A percentile compares a stretch with the other conserved stretches of the same genome.
Evolutionary conservation across 345 rosid genomes (phyloP).

Genomic region (Anastatica hierochuntica): DNA sequence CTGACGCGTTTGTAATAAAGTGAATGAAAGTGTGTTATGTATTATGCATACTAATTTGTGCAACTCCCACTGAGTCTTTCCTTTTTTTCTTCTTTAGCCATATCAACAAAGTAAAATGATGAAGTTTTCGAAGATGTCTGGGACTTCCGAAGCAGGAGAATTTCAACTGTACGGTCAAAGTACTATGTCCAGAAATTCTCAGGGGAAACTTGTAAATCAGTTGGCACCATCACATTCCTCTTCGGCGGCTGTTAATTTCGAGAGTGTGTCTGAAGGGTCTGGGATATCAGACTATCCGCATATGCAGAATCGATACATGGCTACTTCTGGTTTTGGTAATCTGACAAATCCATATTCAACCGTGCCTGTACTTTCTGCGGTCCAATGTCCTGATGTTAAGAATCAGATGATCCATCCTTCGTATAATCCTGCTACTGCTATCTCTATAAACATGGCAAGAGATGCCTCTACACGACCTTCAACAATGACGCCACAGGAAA

Average conservation of each 20-base stretch:
- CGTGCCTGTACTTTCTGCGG: slow-evolving; percentile 39
- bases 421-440: slow-evolving; percentile 35
- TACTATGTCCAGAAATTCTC: slow-evolving; percentile 31
- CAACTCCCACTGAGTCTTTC: background rate
- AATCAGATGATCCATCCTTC: slow-evolving; percentile 40
- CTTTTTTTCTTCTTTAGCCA: slow-evolving; percentile 30
- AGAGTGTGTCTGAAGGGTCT: slow-evolving; percentile 40
- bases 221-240: slow-evolving; percentile 31
- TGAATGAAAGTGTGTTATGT: slow-evolving; percentile 4
- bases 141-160: slow-evolving; percentile 32
- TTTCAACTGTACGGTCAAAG: slow-evolving; percentile 33
- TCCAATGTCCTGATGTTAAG: slow-evolving; percentile 41
- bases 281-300: slow-evolving; percentile 43
- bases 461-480: slow-evolving; percentile 38
- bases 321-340: slow-evolving; percentile 42
- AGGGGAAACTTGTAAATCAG: slow-evolving; percentile 31
- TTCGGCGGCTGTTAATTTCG: slow-evolving; percentile 37
- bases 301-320: slow-evolving; percentile 34
- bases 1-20: slow-evolving; percentile 4
- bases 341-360: slow-evolving; percentile 43
- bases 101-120: slow-evolving; percentile 37
- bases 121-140: slow-evolving; percentile 34
- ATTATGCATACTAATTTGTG: background rate
- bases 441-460: slow-evolving; percentile 30
- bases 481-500: slow-evolving; percentile 90